A percentile compares a stretch with the other conserved stretches of the same genome.
Evolutionary conservation across 2,329 filamentous ascomycete genomes (phyloP).

Genomic region (Neofusicoccum laricinum): DNA sequence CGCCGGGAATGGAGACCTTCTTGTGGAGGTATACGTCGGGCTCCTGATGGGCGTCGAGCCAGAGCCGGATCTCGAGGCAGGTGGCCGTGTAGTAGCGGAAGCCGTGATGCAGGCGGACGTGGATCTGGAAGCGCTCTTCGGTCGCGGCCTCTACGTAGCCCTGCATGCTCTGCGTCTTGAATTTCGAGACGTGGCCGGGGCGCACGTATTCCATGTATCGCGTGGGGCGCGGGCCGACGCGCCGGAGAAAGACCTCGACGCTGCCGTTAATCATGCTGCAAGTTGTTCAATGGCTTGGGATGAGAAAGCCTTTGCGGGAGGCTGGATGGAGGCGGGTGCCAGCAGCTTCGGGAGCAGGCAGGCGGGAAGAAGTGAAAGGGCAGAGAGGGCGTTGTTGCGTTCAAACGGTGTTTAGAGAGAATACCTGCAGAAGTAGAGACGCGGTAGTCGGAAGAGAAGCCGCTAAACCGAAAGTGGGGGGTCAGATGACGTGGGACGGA

Average conservation of each 20-base stretch:
- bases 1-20: not conserved
- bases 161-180: not conserved
- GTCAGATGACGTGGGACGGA: not conserved
- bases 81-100: constrained; percentile 6
- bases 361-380: not conserved
- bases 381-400: no score
- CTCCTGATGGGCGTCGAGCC: constrained; percentile 3
- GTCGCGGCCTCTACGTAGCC: not conserved
- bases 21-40: constrained; percentile 4
- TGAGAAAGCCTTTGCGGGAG: not conserved
- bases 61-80: constrained; percentile 5
- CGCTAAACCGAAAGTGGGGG: not conserved
- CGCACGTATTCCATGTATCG: not conserved
- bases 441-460: not conserved
- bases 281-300: not conserved
- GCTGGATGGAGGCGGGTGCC: not conserved
- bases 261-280: constrained; percentile 5
- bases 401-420: no score
- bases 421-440: not conserved
- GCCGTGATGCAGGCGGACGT: not conserved
- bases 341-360: no score
- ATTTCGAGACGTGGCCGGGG: not conserved
- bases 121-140: not conserved
- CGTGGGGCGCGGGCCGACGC: not conserved
- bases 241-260: constrained; percentile 8